phyloP scores from a whole-genome alignment of 768 basidiomycete genomes.

The Paxillus rubicundulus region DNA sequence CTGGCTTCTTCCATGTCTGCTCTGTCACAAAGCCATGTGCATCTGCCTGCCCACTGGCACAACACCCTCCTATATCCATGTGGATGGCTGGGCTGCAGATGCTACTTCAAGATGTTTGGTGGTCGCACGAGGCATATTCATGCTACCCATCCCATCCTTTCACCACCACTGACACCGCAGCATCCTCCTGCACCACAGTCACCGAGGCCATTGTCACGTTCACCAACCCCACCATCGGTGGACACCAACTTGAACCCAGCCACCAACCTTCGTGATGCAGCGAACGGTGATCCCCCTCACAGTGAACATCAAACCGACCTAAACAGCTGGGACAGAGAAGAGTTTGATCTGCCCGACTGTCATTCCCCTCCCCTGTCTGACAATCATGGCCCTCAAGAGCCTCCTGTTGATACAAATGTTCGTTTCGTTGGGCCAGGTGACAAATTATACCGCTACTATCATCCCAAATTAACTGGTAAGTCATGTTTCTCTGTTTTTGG shows the following conservation, averaged over 20 bases:
- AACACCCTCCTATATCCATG: constrained; percentile 1
- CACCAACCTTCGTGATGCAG: neutral
- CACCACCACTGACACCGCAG: neutral
- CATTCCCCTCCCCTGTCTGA: too few species aligned
- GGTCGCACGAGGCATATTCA: constrained; percentile 1
- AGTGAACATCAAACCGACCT: too few species aligned
- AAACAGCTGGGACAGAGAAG: neutral
- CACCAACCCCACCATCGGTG: neutral
- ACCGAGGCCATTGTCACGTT: too few species aligned
- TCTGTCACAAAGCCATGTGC: neutral
- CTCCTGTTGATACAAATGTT: too few species aligned
- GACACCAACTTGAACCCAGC: neutral
- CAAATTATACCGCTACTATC: constrained; percentile 4
- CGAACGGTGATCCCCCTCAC: too few species aligned
- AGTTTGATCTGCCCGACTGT: neutral
- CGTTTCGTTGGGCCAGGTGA: constrained; percentile 1
- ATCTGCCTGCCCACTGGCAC: too few species aligned
- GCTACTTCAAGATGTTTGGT: neutral
- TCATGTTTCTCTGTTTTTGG: neutral
- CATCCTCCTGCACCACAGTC: neutral
- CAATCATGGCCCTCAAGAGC: neutral
- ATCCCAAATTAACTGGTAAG: constrained; percentile 3
- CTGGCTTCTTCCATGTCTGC: neutral
- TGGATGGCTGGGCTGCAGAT: neutral
- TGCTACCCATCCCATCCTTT: neutral